These are phyloP conservation scores for Platismatia glauca DNA, from an alignment of 495 filamentous ascomycete genomes.

Conservation along the genomic window DNA sequence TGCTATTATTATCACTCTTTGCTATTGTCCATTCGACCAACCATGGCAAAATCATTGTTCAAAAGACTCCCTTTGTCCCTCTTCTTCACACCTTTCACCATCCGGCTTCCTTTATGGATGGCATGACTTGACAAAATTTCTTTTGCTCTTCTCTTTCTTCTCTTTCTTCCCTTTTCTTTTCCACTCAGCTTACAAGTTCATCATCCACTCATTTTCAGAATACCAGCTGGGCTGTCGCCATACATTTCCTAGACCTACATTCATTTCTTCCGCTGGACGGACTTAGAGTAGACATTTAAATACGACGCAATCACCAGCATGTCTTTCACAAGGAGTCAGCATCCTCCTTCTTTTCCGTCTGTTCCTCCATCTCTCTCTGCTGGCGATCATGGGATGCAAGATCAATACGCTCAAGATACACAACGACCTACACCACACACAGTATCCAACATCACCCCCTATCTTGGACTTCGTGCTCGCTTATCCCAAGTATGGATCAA, in stretches of 20 bases:
- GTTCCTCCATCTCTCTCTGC: conserved; percentile 44
- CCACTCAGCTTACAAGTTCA: conserved; percentile 14
- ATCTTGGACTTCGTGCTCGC: conserved; percentile 79
- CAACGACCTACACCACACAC: conserved; percentile 42
- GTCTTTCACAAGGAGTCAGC: conserved; percentile 31
- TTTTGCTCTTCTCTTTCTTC: conserved; percentile 20
- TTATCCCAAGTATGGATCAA: conserved; percentile 96
- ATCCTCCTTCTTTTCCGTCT: conserved; percentile 28
- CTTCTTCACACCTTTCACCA: conserved; percentile 17
- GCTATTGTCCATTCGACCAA: conserved; percentile 16
- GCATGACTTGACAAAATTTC: conserved; percentile 23
- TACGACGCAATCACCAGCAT: conserved; percentile 24
- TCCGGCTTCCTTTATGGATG: conserved; percentile 12
- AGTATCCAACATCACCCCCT: conserved; percentile 66
- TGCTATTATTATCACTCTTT: conserved; percentile 23
- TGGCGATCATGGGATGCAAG: conserved; percentile 47
- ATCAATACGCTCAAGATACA: conserved; percentile 42
- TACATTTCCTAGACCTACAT: conserved; percentile 17
- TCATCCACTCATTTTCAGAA: conserved; percentile 10
- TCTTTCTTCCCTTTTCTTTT: conserved; percentile 8
- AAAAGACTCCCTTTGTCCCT: conserved; percentile 16
- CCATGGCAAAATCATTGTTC: conserved; percentile 20
- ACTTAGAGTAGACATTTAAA: conserved; percentile 21
- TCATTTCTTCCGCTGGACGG: conserved; percentile 30
- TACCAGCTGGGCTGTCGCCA: conserved; percentile 10